Conservation (phyloP, 192 early-diverging fungal species). For the Coemansia sp. region DNA sequence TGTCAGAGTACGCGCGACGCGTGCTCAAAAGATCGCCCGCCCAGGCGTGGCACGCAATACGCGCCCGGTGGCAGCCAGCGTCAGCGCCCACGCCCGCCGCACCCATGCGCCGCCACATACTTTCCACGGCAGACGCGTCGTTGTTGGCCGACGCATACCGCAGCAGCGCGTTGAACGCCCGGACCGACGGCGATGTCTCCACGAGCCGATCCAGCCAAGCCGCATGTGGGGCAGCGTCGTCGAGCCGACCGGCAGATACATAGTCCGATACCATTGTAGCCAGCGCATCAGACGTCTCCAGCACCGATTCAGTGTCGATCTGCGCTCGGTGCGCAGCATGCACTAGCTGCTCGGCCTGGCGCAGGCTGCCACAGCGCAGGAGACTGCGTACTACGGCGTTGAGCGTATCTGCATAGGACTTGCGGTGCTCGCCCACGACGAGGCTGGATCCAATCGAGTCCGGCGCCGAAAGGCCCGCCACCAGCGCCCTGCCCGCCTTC, state of each 20-base stretch:
- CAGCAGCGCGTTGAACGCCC: constrained; percentile 36
- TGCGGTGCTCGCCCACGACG: constrained; percentile 4
- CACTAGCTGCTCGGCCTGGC: constrained; percentile 26
- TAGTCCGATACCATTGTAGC: not conserved
- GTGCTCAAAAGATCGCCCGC: constrained; percentile 30
- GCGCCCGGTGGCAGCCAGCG: constrained; percentile 20
- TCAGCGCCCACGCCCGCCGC: constrained; percentile 24
- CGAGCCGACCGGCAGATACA: not conserved
- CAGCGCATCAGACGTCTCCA: constrained; percentile 18
- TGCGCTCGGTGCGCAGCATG: constrained; percentile 17
- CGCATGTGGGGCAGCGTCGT: not conserved
- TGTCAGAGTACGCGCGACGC: constrained; percentile 41
- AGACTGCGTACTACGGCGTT: constrained; percentile 23
- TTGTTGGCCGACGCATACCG: constrained; percentile 11
- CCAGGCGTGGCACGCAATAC: constrained; percentile 25
- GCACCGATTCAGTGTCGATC: constrained; percentile 1
- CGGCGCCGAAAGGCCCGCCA: not conserved
- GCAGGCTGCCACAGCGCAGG: constrained; percentile 21
- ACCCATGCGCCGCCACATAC: constrained; percentile 42
- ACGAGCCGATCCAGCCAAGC: constrained; percentile 24
- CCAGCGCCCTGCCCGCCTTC: not conserved
- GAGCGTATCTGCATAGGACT: constrained; percentile 26
- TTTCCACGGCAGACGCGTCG: constrained; percentile 20
- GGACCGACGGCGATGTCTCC: constrained; percentile 19
- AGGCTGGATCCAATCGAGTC: too few species aligned